phyloP scores from a whole-genome alignment of 2,329 filamentous ascomycete species.

The Dactylellina leptospora region DNA sequence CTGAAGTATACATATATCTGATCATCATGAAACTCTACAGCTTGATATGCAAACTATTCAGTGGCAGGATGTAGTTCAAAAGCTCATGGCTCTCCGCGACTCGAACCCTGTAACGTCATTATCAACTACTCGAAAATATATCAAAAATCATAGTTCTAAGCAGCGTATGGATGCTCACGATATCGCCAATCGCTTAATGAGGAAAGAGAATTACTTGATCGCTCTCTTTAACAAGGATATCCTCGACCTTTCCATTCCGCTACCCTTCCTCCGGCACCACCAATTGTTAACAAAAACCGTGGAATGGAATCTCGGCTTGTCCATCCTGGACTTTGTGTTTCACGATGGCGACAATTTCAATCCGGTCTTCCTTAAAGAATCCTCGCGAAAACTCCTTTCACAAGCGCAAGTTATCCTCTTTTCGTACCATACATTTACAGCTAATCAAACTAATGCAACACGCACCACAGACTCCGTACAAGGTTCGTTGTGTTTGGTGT shows the following conservation, averaged over 20 bases:
- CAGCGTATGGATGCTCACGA: constrained; percentile 95
- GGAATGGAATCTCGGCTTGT: constrained; percentile 90
- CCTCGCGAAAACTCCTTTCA: constrained; percentile 80
- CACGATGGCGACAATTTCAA: constrained; percentile 87
- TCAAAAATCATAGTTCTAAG: constrained; percentile 78
- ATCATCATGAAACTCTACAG: constrained; percentile 19
- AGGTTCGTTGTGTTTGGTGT: constrained; percentile 84
- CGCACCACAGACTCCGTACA: constrained; percentile 69
- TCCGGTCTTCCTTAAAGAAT: constrained; percentile 83
- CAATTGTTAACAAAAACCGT: constrained; percentile 89
- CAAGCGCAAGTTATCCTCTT: constrained; percentile 63
- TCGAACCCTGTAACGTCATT: constrained; percentile 84
- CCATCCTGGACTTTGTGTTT: constrained; percentile 92
- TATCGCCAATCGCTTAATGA: constrained; percentile 96
- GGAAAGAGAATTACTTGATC: constrained; percentile 95
- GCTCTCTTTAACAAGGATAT: constrained; percentile 98
- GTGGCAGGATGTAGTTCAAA: constrained; percentile 88
- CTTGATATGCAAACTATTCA: constrained; percentile 92
- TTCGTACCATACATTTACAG: neutral
- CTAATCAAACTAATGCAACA: constrained; percentile 33
- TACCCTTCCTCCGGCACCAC: constrained; percentile 81
- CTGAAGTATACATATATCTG: neutral
- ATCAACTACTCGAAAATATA: constrained; percentile 68
- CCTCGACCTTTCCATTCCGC: constrained; percentile 81
- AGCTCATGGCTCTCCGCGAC: constrained; percentile 83